Percentiles rank a stretch among this genome's conserved stretches.
phyloP scores from a whole-genome alignment of 1,284 basidiomycete genomes.

The Rhodotorula mucilaginosa region DNA sequence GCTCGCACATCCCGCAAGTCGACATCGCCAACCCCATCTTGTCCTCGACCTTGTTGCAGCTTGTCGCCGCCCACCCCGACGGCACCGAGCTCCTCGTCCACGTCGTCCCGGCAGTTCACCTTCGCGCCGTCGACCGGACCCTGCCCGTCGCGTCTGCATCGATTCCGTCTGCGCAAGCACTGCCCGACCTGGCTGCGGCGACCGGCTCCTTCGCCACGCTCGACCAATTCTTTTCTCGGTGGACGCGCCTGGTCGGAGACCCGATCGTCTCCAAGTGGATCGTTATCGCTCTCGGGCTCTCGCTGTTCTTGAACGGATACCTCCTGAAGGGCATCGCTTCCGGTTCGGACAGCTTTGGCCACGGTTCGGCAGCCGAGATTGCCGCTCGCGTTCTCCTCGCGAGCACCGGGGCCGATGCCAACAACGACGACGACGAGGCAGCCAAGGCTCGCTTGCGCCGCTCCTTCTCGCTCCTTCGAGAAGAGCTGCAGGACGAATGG shows the following conservation, averaged over 20 bases:
- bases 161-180: neutral
- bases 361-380: slow-evolving; percentile 52
- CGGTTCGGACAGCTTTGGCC: slow-evolving; percentile 50
- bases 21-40: slow-evolving; percentile 57
- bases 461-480: slow-evolving; percentile 26
- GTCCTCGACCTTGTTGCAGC: slow-evolving; percentile 59
- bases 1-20: slow-evolving; percentile 41
- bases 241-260: slow-evolving; percentile 92
- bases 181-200: slow-evolving; percentile 43
- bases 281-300: slow-evolving; percentile 79
- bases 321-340: slow-evolving; percentile 70
- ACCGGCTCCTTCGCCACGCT: slow-evolving; percentile 49
- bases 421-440: slow-evolving; percentile 44
- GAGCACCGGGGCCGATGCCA: slow-evolving; percentile 46
- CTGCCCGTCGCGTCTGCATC: neutral
- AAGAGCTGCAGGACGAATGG: slow-evolving; percentile 43
- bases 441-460: slow-evolving; percentile 27
- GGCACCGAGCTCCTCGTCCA: slow-evolving; percentile 35
- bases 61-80: slow-evolving; percentile 55
- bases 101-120: slow-evolving; percentile 50
- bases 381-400: slow-evolving; percentile 47
- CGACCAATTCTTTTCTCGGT: slow-evolving; percentile 87
- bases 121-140: slow-evolving; percentile 47
- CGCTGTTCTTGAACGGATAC: slow-evolving; percentile 89
- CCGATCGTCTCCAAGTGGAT: slow-evolving; percentile 96